Evolutionary conservation across 495 filamentous ascomycete species (phyloP).

Genomic region (Annulohypoxylon nitens): DNA sequence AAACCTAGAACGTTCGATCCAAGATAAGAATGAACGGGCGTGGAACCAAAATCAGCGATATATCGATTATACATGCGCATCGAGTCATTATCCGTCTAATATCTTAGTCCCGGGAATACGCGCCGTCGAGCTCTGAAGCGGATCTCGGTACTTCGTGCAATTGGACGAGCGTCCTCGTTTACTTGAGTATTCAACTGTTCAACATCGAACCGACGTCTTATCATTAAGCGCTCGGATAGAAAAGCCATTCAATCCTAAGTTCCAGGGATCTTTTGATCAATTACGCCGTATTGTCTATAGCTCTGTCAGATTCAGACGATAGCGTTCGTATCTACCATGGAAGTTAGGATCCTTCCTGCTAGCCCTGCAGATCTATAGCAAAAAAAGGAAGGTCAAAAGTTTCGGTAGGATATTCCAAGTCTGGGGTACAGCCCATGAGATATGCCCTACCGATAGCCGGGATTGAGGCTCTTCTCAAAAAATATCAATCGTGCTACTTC

Average conservation of each 20-base stretch:
- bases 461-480: neutral
- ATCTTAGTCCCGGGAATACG: neutral
- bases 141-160: neutral
- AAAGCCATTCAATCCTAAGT: too few relatives aligned
- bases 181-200: neutral
- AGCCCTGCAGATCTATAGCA: neutral
- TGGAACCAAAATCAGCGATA: neutral
- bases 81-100: neutral
- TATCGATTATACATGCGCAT: neutral
- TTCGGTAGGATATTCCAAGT: neutral
- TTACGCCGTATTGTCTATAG: neutral
- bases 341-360: neutral
- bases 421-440: neutral
- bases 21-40: neutral
- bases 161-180: neutral
- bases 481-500: neutral
- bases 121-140: neutral
- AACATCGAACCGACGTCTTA: neutral
- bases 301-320: neutral
- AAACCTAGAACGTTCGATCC: slow-evolving; percentile 29
- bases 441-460: neutral
- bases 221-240: too few relatives aligned
- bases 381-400: neutral
- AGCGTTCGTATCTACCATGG: neutral
- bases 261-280: neutral